Percentiles rank a stretch among this genome's conserved stretches.
Conservation (phyloP, 352 stramenopile species). For the Phytophthora pluvialis region DNA sequence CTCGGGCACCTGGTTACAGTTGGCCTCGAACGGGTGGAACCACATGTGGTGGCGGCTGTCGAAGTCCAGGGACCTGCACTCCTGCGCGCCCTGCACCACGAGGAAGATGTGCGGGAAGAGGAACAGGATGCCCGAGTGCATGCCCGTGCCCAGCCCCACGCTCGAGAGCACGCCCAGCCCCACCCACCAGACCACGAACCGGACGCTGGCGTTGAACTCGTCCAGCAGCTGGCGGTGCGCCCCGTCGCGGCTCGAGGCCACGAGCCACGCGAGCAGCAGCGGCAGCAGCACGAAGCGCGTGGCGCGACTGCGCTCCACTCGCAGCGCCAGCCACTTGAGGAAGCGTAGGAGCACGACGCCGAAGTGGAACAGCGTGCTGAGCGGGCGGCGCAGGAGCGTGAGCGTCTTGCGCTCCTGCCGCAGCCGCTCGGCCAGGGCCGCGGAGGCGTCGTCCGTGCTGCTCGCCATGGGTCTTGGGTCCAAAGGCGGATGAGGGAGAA, state of each 20-base stretch:
- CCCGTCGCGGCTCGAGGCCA: conserved; percentile 70
- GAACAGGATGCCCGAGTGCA: conserved; percentile 95
- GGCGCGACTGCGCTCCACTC: conserved; percentile 67
- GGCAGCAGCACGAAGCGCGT: conserved; percentile 84
- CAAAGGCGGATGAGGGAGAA: conserved; percentile 17
- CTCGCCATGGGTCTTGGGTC: conserved; percentile 26
- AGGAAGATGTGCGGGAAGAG: conserved; percentile 96
- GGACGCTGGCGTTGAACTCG: conserved; percentile 82
- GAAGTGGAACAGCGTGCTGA: conserved; percentile 85
- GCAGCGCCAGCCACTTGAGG: conserved; percentile 70
- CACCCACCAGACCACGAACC: conserved; percentile 95
- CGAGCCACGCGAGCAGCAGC: conserved; percentile 69
- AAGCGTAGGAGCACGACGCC: conserved; percentile 78
- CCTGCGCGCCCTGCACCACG: conserved; percentile 88
- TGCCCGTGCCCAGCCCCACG: conserved; percentile 93
- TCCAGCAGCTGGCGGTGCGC: conserved; percentile 78
- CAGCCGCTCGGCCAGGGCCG: conserved; percentile 58
- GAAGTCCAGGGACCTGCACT: conserved; percentile 90
- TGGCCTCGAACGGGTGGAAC: conserved; percentile 86
- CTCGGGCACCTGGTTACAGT: conserved; percentile 55
- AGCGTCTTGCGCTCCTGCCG: conserved; percentile 84
- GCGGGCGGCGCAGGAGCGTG: conserved; percentile 80
- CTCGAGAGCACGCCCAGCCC: conserved; percentile 93
- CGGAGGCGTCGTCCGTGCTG: conserved; percentile 4
- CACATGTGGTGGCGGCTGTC: conserved; percentile 91